These are phyloP conservation scores for Saccharomyces paradoxus DNA, from an alignment of 805 yeast genomes.

Conservation along the genomic window DNA sequence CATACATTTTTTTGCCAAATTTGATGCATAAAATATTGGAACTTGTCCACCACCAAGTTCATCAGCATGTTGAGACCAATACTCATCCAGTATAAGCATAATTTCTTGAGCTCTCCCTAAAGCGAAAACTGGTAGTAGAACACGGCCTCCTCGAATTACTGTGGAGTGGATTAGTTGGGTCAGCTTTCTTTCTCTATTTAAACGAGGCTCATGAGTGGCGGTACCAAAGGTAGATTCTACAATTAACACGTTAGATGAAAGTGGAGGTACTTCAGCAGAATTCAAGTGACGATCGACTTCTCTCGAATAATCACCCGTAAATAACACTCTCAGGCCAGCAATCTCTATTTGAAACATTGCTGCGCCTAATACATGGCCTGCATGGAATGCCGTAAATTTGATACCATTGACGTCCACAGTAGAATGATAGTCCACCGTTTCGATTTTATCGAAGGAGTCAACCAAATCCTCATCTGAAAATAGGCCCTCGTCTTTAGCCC, in stretches of 20 bases:
- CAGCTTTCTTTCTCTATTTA: conserved; percentile 73
- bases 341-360: conserved; percentile 95
- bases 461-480: conserved; percentile 87
- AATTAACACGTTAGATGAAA: conserved; percentile 78
- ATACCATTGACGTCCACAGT: conserved; percentile 92
- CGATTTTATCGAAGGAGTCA: conserved; percentile 81
- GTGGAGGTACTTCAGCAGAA: conserved; percentile 88
- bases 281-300: conserved; percentile 93
- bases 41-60: conserved; percentile 53
- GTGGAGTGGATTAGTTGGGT: conserved; percentile 81
- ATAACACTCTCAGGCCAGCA: conserved; percentile 79
- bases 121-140: conserved; percentile 89
- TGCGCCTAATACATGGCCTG: conserved; percentile 99
- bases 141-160: conserved; percentile 80
- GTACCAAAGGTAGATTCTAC: conserved; percentile 97
- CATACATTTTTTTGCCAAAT: conserved; percentile 90
- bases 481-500: conserved; percentile 39
- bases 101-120: conserved; percentile 95
- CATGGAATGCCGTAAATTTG: conserved; percentile 94
- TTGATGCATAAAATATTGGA: conserved; percentile 85
- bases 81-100: conserved; percentile 82
- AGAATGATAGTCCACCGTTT: conserved; percentile 91
- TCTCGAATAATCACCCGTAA: conserved; percentile 95
- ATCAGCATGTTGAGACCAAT: conserved; percentile 81
- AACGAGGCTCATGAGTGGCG: conserved; percentile 88